Evolutionary conservation across 129 eudicot genomes (phyloP).

Genomic region (Arctium minus): DNA sequence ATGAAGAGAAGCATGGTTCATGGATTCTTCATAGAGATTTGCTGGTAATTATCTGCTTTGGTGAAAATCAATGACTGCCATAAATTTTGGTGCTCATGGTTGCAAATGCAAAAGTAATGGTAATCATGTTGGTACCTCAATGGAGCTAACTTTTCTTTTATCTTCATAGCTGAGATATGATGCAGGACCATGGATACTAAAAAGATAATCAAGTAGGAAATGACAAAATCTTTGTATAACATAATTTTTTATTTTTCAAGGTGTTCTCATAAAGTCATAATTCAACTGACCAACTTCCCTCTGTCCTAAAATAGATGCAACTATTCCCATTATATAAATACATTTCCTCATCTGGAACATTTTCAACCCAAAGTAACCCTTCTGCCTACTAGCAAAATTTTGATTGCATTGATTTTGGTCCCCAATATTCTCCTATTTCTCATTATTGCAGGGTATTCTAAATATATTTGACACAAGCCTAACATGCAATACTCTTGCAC

Average conservation of each 20-base stretch:
- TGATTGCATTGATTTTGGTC: neutral
- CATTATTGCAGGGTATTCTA: too few relatives aligned
- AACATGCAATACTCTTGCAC: too few relatives aligned
- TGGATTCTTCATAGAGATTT: conserved; percentile 84
- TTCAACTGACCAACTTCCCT: neutral
- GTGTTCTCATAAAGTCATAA: neutral
- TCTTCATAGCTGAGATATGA: neutral
- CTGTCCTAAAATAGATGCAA: neutral
- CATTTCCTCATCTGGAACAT: neutral
- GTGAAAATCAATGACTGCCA: conserved; percentile 1
- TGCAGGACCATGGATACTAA: neutral
- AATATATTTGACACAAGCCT: too few relatives aligned
- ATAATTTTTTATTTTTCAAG: neutral
- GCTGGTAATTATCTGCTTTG: conserved; percentile 47
- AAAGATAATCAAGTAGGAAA: neutral
- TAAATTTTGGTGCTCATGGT: neutral
- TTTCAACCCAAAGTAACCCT: neutral
- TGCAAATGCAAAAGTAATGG: neutral
- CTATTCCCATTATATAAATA: neutral
- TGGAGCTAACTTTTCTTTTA: neutral
- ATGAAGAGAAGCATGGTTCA: conserved; percentile 49
- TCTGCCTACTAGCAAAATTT: neutral
- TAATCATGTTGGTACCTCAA: neutral
- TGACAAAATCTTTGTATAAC: neutral
- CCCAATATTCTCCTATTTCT: too few relatives aligned